Conservation (phyloP, 331 rosid genomes). For the Ulmus americana region DNA sequence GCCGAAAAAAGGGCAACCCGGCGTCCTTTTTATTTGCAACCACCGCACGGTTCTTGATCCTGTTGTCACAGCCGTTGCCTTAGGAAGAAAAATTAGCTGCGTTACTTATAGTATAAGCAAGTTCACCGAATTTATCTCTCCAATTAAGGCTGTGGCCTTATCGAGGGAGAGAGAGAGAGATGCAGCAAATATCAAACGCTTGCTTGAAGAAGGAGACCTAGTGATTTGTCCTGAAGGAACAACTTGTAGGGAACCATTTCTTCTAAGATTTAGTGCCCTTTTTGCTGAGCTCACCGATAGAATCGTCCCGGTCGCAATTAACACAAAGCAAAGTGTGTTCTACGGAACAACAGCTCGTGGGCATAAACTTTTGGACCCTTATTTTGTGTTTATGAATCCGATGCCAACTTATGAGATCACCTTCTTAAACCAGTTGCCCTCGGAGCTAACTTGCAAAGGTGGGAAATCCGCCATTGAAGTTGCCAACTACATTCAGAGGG, state of each 20-base stretch:
- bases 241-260: conserved; percentile 79
- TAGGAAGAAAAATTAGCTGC: conserved; percentile 80
- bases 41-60: conserved; percentile 89
- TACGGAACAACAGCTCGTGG: conserved; percentile 77
- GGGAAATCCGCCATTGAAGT: conserved; percentile 79
- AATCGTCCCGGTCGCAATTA: conserved; percentile 84
- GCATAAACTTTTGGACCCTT: conserved; percentile 69
- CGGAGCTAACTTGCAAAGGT: conserved; percentile 59
- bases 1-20: conserved; percentile 62
- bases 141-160: conserved; percentile 76
- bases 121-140: conserved; percentile 73
- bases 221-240: conserved; percentile 95
- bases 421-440: conserved; percentile 65
- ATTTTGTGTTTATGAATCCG: conserved; percentile 90
- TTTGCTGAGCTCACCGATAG: conserved; percentile 82
- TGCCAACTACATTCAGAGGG: conserved; percentile 80
- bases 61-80: conserved; percentile 54
- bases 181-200: conserved; percentile 57
- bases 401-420: conserved; percentile 75
- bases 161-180: conserved; percentile 83
- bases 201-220: conserved; percentile 81
- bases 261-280: conserved; percentile 79
- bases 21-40: conserved; percentile 81
- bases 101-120: conserved; percentile 90
- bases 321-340: conserved; percentile 77